Evolutionary conservation across 2,329 filamentous ascomycete species (phyloP), one percentile per base, ranked within the genome.

Genomic region (Aspergillus fischeri): DNA sequence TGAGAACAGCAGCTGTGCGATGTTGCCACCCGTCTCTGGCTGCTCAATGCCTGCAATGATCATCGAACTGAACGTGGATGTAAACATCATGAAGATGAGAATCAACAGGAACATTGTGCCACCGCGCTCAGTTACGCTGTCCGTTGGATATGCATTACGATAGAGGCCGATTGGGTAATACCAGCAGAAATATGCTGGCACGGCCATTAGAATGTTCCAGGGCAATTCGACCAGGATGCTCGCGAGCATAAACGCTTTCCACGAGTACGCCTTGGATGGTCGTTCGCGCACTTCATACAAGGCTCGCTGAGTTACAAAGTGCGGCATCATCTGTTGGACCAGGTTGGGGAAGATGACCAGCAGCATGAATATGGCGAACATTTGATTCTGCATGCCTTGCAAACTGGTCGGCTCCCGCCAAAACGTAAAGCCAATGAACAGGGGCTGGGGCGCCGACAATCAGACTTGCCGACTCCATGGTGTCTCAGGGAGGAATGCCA

Each of bases 331-430:
- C 63, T 82, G 72, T 53, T 75, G 70, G 17, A 74, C 67, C 6
- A 75, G 60, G 53, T 73, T 74, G 45, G 88, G 87, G 70, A 94
- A 93, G 69, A 95, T 85, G 51, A 87, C 90, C 14, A 88, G 77
- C 41, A 92, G 76, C 81, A 93, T 89, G 82, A 94, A 95, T 64
- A 96, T 89, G 69, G 86, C 82, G 67, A 94, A 94, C 85, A 92
- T 90, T 69, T 94, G 89, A 76, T 94, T 94, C 74, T 92, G 89
- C n/a, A 94, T 78, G 58, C 91, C 91, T 72, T 92, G 89, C 48
- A 88, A 82, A 45, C 84, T 86, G 75, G 89, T 87, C 17, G 83
- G 83, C 4, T 89, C 87, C 24, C 84, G 81, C 81, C 84, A 90
- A 76, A 94, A 92, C 57, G 88, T 87, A 72, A 92, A 91, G 25